Evolutionary conservation across 2,329 filamentous ascomycete species (phyloP).

Genomic region (Neopestalotiopsis rosae): DNA sequence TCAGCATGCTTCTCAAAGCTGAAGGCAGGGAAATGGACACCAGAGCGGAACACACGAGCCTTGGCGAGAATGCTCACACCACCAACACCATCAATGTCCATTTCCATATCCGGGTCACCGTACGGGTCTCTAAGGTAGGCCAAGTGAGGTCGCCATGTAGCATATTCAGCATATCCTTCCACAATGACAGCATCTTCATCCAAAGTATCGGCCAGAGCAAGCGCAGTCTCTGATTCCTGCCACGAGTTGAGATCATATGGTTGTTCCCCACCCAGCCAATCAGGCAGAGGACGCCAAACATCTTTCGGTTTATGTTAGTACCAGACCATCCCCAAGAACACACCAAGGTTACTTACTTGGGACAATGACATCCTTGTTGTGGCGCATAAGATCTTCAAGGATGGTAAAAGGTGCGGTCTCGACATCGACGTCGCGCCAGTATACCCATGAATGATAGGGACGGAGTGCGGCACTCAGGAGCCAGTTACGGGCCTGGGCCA

Average conservation of each 20-base stretch:
- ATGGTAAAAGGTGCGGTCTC: slow-evolving; percentile 97
- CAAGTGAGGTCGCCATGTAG: slow-evolving; percentile 95
- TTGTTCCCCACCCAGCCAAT: slow-evolving; percentile 98
- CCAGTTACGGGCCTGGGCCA: slow-evolving; percentile 98
- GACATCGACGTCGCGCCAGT: slow-evolving; percentile 98
- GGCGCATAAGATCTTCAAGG: slow-evolving; percentile 95
- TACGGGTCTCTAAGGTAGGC: slow-evolving; percentile 97
- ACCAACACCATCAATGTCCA: slow-evolving; percentile 98
- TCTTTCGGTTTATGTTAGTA: slow-evolving; percentile 58
- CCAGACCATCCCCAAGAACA: neutral
- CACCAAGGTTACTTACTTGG: slow-evolving; percentile 75
- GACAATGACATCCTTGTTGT: slow-evolving; percentile 98
- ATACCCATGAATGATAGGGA: slow-evolving; percentile 98
- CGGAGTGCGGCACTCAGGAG: slow-evolving; percentile 89
- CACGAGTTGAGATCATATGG: slow-evolving; percentile 98
- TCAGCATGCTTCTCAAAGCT: slow-evolving; percentile 99
- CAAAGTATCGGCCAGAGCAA: slow-evolving; percentile 90
- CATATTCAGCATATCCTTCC: slow-evolving; percentile 98
- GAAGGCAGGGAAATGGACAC: slow-evolving; percentile 97
- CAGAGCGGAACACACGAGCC: slow-evolving; percentile 90
- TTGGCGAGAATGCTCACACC: slow-evolving; percentile 98
- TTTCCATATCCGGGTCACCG: slow-evolving; percentile 98
- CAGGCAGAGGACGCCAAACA: slow-evolving; percentile 97
- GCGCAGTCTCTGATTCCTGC: slow-evolving; percentile 97
- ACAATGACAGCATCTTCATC: slow-evolving; percentile 99